Percentiles rank a stretch among this genome's conserved stretches.
Conservation (phyloP, 148 eudicot genomes). For the Camellia sinensis region DNA sequence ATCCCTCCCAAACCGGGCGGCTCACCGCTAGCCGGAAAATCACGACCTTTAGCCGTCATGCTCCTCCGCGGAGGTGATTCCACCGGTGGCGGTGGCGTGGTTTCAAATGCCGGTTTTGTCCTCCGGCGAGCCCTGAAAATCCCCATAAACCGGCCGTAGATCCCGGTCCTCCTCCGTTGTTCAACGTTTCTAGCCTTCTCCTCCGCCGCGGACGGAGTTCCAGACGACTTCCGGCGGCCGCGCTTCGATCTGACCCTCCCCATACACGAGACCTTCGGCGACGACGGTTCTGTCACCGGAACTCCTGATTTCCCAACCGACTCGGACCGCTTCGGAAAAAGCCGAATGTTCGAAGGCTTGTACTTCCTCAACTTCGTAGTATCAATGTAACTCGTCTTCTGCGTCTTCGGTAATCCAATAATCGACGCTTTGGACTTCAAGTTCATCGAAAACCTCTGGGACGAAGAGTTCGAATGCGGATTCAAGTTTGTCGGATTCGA, state of each 20-base stretch:
- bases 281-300: constrained; percentile 54
- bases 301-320: constrained; percentile 32
- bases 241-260: constrained; percentile 74
- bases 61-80: constrained; percentile 15
- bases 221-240: constrained; percentile 32
- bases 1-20: constrained; percentile 65
- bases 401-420: constrained; percentile 65
- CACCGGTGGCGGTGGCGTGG: constrained; percentile 8
- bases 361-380: constrained; percentile 32
- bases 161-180: constrained; percentile 27
- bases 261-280: constrained; percentile 91
- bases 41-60: constrained; percentile 17
- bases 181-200: constrained; percentile 11
- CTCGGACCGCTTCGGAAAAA: constrained; percentile 66
- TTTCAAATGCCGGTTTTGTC: not conserved
- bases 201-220: constrained; percentile 2
- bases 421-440: constrained; percentile 46
- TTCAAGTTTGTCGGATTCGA: constrained; percentile 28
- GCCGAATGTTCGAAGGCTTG: constrained; percentile 33
- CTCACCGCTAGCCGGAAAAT: constrained; percentile 25
- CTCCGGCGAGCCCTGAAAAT: constrained; percentile 37
- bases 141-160: constrained; percentile 34
- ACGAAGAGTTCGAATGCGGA: constrained; percentile 28
- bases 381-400: constrained; percentile 50
- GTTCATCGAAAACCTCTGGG: constrained; percentile 46